These are phyloP conservation scores for Lichtheimia corymbifera DNA, from an alignment of 371 early-diverging fungal genomes.

Conservation along the genomic window DNA sequence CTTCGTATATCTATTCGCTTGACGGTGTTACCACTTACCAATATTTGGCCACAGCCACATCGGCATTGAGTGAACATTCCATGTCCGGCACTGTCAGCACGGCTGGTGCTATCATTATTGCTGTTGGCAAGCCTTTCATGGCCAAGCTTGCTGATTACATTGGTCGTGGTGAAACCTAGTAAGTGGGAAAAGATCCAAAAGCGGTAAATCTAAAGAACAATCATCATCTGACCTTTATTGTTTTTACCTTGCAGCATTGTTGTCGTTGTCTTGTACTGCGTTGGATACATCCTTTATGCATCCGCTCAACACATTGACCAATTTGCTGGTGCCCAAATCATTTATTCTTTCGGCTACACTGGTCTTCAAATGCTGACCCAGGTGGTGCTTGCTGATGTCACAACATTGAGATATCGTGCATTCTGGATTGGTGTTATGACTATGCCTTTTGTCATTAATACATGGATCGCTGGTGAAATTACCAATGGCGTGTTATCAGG, in stretches of 20 bases:
- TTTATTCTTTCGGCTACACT: constrained; percentile 22
- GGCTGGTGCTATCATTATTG: constrained; percentile 20
- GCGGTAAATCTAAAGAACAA: not conserved
- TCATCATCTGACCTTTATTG: not conserved
- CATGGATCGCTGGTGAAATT: constrained; percentile 13
- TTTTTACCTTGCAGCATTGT: constrained; percentile 8
- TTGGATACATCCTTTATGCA: constrained; percentile 23
- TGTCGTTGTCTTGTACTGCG: constrained; percentile 8
- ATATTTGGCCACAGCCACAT: constrained; percentile 17
- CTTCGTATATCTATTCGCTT: constrained; percentile 18
- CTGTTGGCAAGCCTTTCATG: constrained; percentile 21
- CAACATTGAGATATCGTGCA: constrained; percentile 21
- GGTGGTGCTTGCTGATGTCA: constrained; percentile 13
- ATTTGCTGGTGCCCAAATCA: constrained; percentile 16
- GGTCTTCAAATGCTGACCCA: constrained; percentile 15
- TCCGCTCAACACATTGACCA: constrained; percentile 13
- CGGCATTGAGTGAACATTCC: constrained; percentile 16
- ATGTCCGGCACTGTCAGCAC: constrained; percentile 18
- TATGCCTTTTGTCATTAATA: constrained; percentile 19
- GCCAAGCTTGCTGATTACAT: constrained; percentile 26
- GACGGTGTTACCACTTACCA: constrained; percentile 20
- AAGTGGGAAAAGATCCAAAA: not conserved
- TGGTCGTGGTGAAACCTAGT: constrained; percentile 24
- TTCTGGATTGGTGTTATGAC: constrained; percentile 18
- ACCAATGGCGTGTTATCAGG: constrained; percentile 9